Evolutionary conservation across 768 basidiomycete species (phyloP).

Genomic region (Boletellus ananiceps): DNA sequence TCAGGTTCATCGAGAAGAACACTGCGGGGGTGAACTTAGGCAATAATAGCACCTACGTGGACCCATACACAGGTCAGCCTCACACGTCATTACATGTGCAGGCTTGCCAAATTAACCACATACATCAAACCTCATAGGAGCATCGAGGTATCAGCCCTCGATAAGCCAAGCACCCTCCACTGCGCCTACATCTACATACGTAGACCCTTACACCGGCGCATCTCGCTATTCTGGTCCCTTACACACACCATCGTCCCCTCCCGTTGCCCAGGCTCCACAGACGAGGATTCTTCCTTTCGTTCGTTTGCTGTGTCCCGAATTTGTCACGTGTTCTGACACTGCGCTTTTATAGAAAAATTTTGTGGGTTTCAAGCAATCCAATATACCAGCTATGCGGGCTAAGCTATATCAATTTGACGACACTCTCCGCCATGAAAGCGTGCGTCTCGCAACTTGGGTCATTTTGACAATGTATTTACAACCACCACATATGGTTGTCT

Average conservation of each 20-base stretch:
- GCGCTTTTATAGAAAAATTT: conserved; percentile 44
- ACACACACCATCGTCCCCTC: conserved; percentile 31
- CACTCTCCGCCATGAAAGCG: conserved; percentile 60
- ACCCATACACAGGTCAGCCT: conserved; percentile 81
- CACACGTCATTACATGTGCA: neutral
- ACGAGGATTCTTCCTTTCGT: conserved; percentile 52
- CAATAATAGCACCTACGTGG: conserved; percentile 57
- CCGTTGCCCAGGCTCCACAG: conserved; percentile 26
- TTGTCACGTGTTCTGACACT: neutral
- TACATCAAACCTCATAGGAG: conserved; percentile 36
- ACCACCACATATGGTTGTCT: neutral
- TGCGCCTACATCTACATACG: conserved; percentile 36
- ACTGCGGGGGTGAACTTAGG: conserved; percentile 74
- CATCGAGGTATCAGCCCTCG: conserved; percentile 57
- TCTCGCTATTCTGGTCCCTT: conserved; percentile 53
- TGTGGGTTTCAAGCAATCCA: conserved; percentile 82
- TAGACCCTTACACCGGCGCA: conserved; percentile 72
- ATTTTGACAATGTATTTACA: neutral
- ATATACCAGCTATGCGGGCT: conserved; percentile 70
- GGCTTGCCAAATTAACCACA: neutral
- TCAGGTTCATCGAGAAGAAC: conserved; percentile 90
- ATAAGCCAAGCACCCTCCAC: conserved; percentile 30
- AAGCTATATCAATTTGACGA: conserved; percentile 78
- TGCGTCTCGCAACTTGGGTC: conserved; percentile 32
- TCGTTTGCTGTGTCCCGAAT: conserved; percentile 16